Percentiles rank a stretch among this genome's conserved stretches.
phyloP scores from a whole-genome alignment of 805 yeast genomes.

The Cyberlindnera bimundalis region DNA sequence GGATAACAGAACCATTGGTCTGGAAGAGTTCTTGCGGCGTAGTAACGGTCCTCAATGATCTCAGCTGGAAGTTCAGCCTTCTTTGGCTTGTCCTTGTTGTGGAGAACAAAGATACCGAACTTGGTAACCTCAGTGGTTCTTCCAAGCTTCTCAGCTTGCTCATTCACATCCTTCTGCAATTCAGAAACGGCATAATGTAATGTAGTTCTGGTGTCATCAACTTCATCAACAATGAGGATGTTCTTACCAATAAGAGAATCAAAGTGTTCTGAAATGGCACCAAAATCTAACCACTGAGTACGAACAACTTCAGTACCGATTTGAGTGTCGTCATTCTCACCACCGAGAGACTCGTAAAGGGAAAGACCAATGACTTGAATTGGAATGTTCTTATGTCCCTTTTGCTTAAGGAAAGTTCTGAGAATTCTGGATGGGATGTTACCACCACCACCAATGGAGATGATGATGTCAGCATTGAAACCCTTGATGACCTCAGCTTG shows the following conservation, averaged over 20 bases:
- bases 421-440: slow-evolving; percentile 60
- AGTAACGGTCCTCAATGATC: slow-evolving; percentile 59
- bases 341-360: slow-evolving; percentile 55
- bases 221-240: slow-evolving; percentile 82
- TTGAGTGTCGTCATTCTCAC: slow-evolving; percentile 37
- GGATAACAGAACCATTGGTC: slow-evolving; percentile 89
- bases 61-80: slow-evolving; percentile 66
- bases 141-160: slow-evolving; percentile 57
- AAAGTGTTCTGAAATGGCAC: slow-evolving; percentile 62
- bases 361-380: slow-evolving; percentile 70
- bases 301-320: slow-evolving; percentile 81
- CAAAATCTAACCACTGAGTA: slow-evolving; percentile 89
- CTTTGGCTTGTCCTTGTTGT: slow-evolving; percentile 80
- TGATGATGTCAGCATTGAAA: slow-evolving; percentile 50
- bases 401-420: slow-evolving; percentile 56
- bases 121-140: slow-evolving; percentile 58
- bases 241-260: slow-evolving; percentile 79
- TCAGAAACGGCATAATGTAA: slow-evolving; percentile 78
- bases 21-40: slow-evolving; percentile 70
- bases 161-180: slow-evolving; percentile 53
- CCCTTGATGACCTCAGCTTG: slow-evolving; percentile 48
- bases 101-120: slow-evolving; percentile 76
- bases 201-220: slow-evolving; percentile 89
- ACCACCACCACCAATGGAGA: slow-evolving; percentile 75
- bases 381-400: slow-evolving; percentile 62